Evolutionary conservation across 2,329 filamentous ascomycete genomes (phyloP), one percentile per base, ranked within the genome.

Genomic region (Fusarium oligoseptatum): DNA sequence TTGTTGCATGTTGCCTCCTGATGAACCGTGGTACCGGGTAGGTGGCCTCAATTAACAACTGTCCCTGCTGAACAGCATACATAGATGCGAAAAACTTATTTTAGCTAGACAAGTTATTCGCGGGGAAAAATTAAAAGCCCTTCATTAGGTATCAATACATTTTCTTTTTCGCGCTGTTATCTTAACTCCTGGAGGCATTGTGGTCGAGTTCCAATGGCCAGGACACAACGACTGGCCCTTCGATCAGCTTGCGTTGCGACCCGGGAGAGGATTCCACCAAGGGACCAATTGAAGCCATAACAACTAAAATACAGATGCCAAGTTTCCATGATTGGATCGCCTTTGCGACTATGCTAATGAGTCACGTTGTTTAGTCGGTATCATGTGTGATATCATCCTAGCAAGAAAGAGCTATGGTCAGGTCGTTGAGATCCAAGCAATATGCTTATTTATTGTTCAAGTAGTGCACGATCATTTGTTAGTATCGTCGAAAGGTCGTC

Each of bases 181-280:
- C 12, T 9, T 7, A 3, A 22, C 12, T 5, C 41, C 7, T 15
- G 7, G 12, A 45, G 41, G 12, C 4, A 15, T 45, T 22, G 20
- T 24, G 20, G 41, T 24, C 7, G 20, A 45, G 20, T 45, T 45
- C 41, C 12, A 22, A 15, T 7, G 14, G 4, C 20, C 12, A 14
- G 11, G 20, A 6, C 6, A 3, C 5, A 20, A 7, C 4, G 6
- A 0, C 8, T 22, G 2, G 3, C 12, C 6, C 2, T 14, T 8
- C 8, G 41, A 22, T 8, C 41, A 7, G 12, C 41, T 43, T 20
- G 11, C 20, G 8, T 14, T 14, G 20, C 3, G 3, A 45, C 20
- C 6, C 2, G 6, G 41, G 20, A 45, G 11, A 8, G 8, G 4
- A 14, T 0, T 20, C 20, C 6, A 45, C 7, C 11, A 45, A 45